Evolutionary conservation across 1,284 basidiomycete species (phyloP), one percentile per base, ranked within the genome.

Genomic region (Malassezia dermatis): DNA sequence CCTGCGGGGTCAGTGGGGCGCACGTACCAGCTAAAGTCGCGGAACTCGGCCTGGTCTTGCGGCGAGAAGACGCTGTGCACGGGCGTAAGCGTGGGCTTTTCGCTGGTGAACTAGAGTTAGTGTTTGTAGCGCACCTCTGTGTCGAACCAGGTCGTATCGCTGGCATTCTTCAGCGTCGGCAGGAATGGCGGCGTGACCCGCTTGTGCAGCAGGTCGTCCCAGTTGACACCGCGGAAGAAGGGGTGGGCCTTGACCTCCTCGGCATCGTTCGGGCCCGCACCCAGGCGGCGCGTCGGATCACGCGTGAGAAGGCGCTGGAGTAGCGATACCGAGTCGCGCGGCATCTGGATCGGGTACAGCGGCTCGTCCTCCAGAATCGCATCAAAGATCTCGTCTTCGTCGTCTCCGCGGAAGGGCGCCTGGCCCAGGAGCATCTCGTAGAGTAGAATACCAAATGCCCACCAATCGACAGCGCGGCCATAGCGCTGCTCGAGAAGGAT

Each of bases 311-410:
- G 43, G 80, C 91, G 89, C 74, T 95, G 90, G 56, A 98, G 76
- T 48, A 98, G 86, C 21, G 89, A 90, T 46, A 98, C 93, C 15
- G 90, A 91, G 69, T 96, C 93, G 52, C 89, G 82, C 7, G 93
- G 94, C 94, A 98, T 98, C n/a, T 94, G 96, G 68, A 99, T 94
- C 2, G 94, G 94, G 77, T 98, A 99, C 61, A 99, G 76, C 39
- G 93, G 91, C 75, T 98, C 94, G 75, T 98, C 94, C 75, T 98
- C 94, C 49, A 99, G 78, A 68, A 98, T 98, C 35, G 94, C 94
- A 76, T 98, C 94, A 73, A 98, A 99, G 63, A 98, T 98, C 79
- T 99, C 94, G 75, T 99, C 94, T 76, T 98, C 94, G 67, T 98
- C 94, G 69, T 98, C 94, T 55, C 94, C 94, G 49, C 93, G 85